These are phyloP conservation scores for Nadsonia starkeyi-henricii DNA, from an alignment of 1,139 yeast genomes.

Conservation along the genomic window DNA sequence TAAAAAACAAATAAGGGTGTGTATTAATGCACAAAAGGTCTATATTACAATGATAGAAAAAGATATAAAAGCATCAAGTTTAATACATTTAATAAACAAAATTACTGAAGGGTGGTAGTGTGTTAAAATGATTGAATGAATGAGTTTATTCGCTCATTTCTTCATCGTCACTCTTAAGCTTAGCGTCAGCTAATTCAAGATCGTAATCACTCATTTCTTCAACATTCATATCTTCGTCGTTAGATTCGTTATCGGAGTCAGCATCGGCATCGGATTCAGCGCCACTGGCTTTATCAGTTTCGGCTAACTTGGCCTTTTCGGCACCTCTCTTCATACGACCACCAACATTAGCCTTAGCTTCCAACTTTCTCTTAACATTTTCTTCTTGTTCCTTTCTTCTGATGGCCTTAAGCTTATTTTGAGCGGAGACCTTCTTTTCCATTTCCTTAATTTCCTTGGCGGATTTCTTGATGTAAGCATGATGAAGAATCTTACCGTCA, in stretches of 20 bases:
- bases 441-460: conserved; percentile 43
- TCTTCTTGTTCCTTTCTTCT: conserved; percentile 70
- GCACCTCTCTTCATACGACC: conserved; percentile 42
- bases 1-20: too few relatives aligned
- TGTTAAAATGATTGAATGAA: not conserved
- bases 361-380: conserved; percentile 65
- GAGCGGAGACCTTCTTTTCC: conserved; percentile 54
- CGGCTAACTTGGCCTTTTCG: conserved; percentile 26
- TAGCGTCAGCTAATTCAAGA: not conserved
- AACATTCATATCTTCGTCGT: conserved; percentile 26
- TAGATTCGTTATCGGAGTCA: conserved; percentile 21
- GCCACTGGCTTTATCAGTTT: conserved; percentile 13
- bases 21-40: not conserved
- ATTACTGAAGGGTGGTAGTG: not conserved
- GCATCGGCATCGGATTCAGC: conserved; percentile 15
- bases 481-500: conserved; percentile 78
- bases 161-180: not conserved
- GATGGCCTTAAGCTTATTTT: conserved; percentile 47
- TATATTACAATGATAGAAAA: not conserved
- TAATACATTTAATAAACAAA: too few relatives aligned
- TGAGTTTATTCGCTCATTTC: not conserved
- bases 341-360: conserved; percentile 57
- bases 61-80: not conserved
- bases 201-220: conserved; percentile 13
- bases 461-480: conserved; percentile 51